Conservation (phyloP, 345 rosid genomes). For the Combretum micranthum region DNA sequence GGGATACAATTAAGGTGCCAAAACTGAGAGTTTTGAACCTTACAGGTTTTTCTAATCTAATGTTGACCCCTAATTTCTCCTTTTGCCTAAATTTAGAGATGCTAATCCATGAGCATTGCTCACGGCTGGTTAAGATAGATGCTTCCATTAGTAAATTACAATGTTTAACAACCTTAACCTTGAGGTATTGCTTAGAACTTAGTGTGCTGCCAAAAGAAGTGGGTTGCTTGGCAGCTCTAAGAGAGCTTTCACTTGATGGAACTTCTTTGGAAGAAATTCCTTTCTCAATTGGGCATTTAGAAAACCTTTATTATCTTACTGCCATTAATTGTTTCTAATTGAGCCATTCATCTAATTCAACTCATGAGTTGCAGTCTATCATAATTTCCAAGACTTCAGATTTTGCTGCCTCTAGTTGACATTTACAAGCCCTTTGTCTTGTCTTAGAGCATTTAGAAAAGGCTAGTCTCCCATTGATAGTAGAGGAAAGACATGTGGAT, state of each 20-base stretch:
- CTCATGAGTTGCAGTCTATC: neutral
- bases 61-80: constrained; percentile 6
- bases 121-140: constrained; percentile 4
- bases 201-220: neutral
- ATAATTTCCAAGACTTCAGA: neutral
- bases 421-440: too few relatives aligned
- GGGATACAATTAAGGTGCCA: neutral
- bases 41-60: neutral
- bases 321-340: neutral
- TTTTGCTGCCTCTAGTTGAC: too few relatives aligned
- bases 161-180: neutral
- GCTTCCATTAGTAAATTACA: neutral
- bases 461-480: too few relatives aligned
- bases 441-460: too few relatives aligned
- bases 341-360: neutral
- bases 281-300: neutral
- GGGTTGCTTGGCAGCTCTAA: neutral
- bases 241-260: neutral
- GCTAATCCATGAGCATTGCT: constrained; percentile 5
- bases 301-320: neutral
- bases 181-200: constrained; percentile 5
- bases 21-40: constrained; percentile 9
- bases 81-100: neutral
- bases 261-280: constrained; percentile 2
- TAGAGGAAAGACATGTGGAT: too few relatives aligned